phyloP scores from a whole-genome alignment of 1,139 yeast species.

The Meyerozyma sp. region DNA sequence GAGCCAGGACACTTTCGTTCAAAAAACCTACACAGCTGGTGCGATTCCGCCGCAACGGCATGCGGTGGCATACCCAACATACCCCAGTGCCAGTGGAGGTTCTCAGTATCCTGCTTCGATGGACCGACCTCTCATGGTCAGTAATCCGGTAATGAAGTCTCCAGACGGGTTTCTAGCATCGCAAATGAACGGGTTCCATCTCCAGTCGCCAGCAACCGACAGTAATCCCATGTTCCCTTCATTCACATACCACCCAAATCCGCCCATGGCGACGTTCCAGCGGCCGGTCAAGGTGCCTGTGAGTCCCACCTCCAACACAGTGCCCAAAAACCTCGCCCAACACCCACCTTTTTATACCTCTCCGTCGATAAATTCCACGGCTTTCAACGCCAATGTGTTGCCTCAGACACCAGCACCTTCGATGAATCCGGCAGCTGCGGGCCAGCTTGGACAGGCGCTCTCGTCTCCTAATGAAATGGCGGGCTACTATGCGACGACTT shows the following conservation, averaged over 20 bases:
- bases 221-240: neutral
- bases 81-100: neutral
- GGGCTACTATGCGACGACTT: neutral
- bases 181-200: constrained; percentile 1
- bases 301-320: neutral
- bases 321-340: neutral
- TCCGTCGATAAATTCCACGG: neutral
- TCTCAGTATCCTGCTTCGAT: neutral
- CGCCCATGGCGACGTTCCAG: neutral
- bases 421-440: neutral
- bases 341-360: neutral
- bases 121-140: neutral
- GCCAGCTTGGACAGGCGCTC: neutral
- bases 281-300: neutral
- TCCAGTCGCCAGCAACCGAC: constrained; percentile 1
- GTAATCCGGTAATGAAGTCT: neutral
- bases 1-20: constrained; percentile 1
- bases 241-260: neutral
- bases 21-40: neutral
- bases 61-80: neutral
- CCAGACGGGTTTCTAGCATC: constrained; percentile 1
- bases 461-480: neutral
- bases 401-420: neutral
- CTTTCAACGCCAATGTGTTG: neutral
- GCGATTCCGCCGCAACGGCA: neutral